These are phyloP conservation scores for Linnemannia schmuckeri DNA, from an alignment of 192 early-diverging fungal genomes.

Conservation along the genomic window DNA sequence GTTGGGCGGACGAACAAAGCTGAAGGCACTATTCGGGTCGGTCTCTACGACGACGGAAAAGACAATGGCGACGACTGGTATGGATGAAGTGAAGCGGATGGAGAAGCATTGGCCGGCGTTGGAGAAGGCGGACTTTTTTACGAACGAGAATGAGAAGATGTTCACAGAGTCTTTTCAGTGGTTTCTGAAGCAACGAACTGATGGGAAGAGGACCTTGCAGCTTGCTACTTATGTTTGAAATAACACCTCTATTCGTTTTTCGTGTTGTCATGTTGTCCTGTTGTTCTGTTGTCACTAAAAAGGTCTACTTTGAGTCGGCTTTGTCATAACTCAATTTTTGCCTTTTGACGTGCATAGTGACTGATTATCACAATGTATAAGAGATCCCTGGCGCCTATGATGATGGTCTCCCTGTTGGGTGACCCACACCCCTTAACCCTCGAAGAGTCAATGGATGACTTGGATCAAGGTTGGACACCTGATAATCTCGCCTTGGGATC, in stretches of 20 bases:
- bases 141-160: not conserved
- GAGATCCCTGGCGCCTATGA: too few species aligned
- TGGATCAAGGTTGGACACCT: too few species aligned
- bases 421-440: too few species aligned
- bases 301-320: too few species aligned
- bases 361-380: too few species aligned
- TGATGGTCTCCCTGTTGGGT: too few species aligned
- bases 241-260: not conserved
- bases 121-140: not conserved
- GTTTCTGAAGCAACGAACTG: not conserved
- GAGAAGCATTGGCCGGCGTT: not conserved
- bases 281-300: too few species aligned
- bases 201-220: not conserved
- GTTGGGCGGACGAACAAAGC: not conserved
- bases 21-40: not conserved
- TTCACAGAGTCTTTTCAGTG: not conserved
- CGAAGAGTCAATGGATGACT: too few species aligned
- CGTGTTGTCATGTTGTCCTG: too few species aligned
- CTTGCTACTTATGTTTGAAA: not conserved
- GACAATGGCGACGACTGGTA: not conserved
- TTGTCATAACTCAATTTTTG: too few species aligned
- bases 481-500: too few species aligned
- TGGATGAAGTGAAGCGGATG: not conserved
- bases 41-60: not conserved
- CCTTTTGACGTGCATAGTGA: too few species aligned